Evolutionary conservation across 2,329 filamentous ascomycete genomes (phyloP).

Genomic region (Cytospora schulzeri): DNA sequence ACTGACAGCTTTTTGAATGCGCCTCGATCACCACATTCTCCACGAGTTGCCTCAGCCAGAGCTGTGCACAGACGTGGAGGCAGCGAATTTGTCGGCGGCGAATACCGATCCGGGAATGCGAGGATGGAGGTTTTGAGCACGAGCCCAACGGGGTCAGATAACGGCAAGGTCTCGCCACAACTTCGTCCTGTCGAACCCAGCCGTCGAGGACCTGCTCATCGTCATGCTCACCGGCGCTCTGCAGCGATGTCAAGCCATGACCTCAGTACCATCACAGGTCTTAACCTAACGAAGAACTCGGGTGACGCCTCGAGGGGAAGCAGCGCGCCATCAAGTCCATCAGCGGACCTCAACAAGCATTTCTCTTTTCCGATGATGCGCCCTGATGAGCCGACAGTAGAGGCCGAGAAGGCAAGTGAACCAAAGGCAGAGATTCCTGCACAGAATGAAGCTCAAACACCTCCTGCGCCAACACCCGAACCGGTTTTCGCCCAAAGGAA

Average conservation of each 20-base stretch:
- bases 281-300: conserved; percentile 22
- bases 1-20: conserved; percentile 53
- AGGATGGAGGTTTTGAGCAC: conserved; percentile 63
- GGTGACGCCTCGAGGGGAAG: conserved; percentile 50
- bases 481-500: conserved; percentile 33
- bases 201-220: conserved; percentile 65
- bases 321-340: conserved; percentile 67
- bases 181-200: conserved; percentile 53
- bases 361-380: conserved; percentile 32
- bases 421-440: conserved; percentile 36
- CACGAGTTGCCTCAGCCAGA: conserved; percentile 52
- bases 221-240: conserved; percentile 70
- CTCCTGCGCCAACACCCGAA: conserved; percentile 37
- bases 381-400: conserved; percentile 24
- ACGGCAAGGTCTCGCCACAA: conserved; percentile 58
- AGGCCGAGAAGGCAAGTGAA: conserved; percentile 28
- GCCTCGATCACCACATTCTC: conserved; percentile 56
- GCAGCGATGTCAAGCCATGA: conserved; percentile 83
- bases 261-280: conserved; percentile 42
- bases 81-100: conserved; percentile 85
- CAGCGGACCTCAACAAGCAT: conserved; percentile 41
- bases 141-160: conserved; percentile 67
- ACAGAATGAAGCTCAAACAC: conserved; percentile 30
- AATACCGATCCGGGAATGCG: conserved; percentile 58
- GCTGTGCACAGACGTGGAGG: conserved; percentile 75